Conservation (phyloP, 2,329 filamentous ascomycete genomes). For the Xylariomycetidae sp. region DNA sequence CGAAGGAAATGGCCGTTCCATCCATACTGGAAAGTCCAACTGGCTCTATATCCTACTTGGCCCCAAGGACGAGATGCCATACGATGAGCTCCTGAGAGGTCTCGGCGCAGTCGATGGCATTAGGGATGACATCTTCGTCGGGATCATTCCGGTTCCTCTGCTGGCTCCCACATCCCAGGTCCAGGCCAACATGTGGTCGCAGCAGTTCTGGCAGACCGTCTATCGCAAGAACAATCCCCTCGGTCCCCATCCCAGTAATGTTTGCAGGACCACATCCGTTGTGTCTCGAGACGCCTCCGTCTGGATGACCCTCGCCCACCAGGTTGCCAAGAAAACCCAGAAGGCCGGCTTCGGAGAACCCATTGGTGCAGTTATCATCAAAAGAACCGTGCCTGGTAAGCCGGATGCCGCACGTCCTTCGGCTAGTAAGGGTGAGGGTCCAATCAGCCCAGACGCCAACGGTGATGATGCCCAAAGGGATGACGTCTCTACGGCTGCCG, state of each 20-base stretch:
- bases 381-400: constrained; percentile 38
- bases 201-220: constrained; percentile 75
- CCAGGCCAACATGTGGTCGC: constrained; percentile 69
- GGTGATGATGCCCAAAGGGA: constrained; percentile 6
- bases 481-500: background rate
- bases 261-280: constrained; percentile 63
- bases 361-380: constrained; percentile 71
- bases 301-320: constrained; percentile 63
- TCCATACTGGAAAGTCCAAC: constrained; percentile 54
- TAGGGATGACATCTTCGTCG: constrained; percentile 49
- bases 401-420: constrained; percentile 11
- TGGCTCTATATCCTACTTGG: constrained; percentile 55
- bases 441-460: constrained; percentile 17
- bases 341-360: constrained; percentile 56
- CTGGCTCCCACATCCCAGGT: constrained; percentile 69
- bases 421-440: constrained; percentile 10
- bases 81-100: constrained; percentile 43
- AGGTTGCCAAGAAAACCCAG: constrained; percentile 55
- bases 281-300: constrained; percentile 56
- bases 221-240: constrained; percentile 86
- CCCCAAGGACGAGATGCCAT: constrained; percentile 44
- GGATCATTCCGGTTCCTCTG: constrained; percentile 62
- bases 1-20: constrained; percentile 48
- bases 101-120: constrained; percentile 45
- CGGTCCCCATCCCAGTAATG: constrained; percentile 72